These are phyloP conservation scores for Rhodotorula paludigena DNA, from an alignment of 768 basidiomycete species.

Conservation along the genomic window DNA sequence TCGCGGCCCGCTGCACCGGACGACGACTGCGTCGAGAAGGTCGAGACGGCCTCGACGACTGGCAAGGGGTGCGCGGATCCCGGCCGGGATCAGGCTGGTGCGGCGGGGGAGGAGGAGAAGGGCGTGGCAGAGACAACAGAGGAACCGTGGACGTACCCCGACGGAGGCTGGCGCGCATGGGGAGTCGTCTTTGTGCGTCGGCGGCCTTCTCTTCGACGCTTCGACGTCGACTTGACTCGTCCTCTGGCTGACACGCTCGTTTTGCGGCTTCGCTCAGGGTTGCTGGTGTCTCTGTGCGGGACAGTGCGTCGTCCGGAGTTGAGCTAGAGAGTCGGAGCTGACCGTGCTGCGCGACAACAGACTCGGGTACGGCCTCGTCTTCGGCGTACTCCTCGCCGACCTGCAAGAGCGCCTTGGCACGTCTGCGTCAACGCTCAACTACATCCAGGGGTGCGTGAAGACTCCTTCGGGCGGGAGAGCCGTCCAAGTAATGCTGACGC, in stretches of 20 bases:
- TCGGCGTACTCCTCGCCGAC: background rate
- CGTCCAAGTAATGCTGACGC: no score
- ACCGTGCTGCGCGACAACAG: background rate
- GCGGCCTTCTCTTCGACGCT: background rate
- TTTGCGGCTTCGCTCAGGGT: background rate
- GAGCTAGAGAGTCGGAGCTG: no score
- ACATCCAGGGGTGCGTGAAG: slow-evolving; percentile 7
- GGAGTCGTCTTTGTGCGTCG: slow-evolving; percentile 16
- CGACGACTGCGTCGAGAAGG: no score
- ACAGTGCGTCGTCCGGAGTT: background rate
- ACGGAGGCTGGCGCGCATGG: slow-evolving; percentile 24
- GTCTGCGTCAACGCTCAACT: slow-evolving; percentile 5
- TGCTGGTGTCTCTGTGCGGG: background rate
- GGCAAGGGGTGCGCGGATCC: background rate
- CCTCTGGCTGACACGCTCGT: no score
- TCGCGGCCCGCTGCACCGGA: no score
- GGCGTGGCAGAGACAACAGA: no score
- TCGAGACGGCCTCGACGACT: no score
- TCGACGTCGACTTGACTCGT: background rate
- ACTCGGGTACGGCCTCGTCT: slow-evolving; percentile 5
- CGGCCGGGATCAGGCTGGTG: background rate
- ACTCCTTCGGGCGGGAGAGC: no score
- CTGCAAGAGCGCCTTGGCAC: background rate
- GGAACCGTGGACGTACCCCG: slow-evolving; percentile 24
- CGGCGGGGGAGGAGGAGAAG: background rate